Evolutionary conservation across 176 grass and related monocot genomes (phyloP), one percentile per base, ranked within the genome.

Genomic region (Guadua angustifolia): DNA sequence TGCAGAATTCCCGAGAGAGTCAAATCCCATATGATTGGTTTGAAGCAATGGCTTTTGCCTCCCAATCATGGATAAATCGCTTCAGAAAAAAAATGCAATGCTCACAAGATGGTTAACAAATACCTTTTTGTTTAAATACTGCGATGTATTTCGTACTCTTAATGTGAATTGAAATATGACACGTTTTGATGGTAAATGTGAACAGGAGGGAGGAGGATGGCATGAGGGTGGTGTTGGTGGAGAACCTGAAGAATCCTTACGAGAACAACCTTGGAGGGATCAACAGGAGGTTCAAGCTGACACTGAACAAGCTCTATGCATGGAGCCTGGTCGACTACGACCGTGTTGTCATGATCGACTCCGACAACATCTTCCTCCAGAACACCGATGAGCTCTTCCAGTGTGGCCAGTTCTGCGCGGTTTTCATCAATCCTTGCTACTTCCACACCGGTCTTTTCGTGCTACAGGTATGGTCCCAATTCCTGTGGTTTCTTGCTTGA

Each of bases 391-490:
- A 98, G 85, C 93, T 98, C 29, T 98, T 98, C 83, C 93, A 95
- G 26, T 98, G 95, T 18, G 95, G 95, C 26, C 93, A 98, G 83
- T 98, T 98, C 59, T 98, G 95, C 15, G 95, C 93, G 17, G 95
- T 98, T 58, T 98, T 93, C 89, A 98, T 98, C 87, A 98, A 98
- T 60, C 95, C 95, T 3, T 98, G 95, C 85, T 95, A 95, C 77
- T 98, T 98, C 78, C 95, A 98, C 86, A 98, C 95, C 0, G 95
- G 95, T 4, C 95, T 98, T 76, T 98, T 98, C 46, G 95, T 98
- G 44, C 95, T 98, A 78, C 87, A 98, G 93, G 95, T 98, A 90
- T 40, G 24, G 17, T 25, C 42, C 2, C 2, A 70, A 22, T 29
- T 69, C 29, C n/a, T 36, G 5, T 9, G 32, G 5, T 19, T 38